Base-by-base conservation (phyloP, 345 rosid species). In the Carallia pectinifolia region DNA sequence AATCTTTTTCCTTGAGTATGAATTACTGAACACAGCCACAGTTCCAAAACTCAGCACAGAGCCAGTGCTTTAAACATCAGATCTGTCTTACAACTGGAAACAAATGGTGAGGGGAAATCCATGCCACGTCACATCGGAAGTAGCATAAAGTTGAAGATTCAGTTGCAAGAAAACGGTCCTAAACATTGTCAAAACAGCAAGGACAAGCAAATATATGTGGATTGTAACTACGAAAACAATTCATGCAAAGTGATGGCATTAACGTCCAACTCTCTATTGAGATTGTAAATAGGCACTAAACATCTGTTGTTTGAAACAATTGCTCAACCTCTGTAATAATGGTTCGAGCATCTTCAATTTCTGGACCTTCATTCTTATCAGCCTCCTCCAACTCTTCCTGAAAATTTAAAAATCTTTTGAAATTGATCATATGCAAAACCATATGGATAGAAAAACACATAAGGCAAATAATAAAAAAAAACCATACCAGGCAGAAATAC, bases 361-460 rank as follows among this genome's bases (percentile, higher is more conserved):
- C 96, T 7, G 74, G 78, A 37, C 89, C 87, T 62, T 77, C 89
- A 72, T 81, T 85, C 74, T 84, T 80, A 56, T 73, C 81, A 10
- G 79, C 79, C 76, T 86, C 89, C 79, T 89, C 89, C 81, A 90
- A 38, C 67, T 84, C 93, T 9, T 79, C 82, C 96, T 87, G 81
- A 70, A 81, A 80, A 65, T 54, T 15, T 27, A 9, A 40, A 30
- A 5, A 34, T 66, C 64, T 40, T 1, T 6, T 29, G 16, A n/a
- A 31, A 18, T 44, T 64, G 40, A 18, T 5, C 1, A 48, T 29
- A 13, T 58, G 18, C 4, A 52, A 53, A 53, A 62, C 4, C n/a
- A 27, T 9, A n/a, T 2, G 6, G 31, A 53, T 34, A 33, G 7
- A 5, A 47, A 47, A 9, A 56, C 5, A n/a, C 8, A 10, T 29